These are phyloP conservation scores for Syncephalis fuscata DNA, from an alignment of 371 early-diverging fungal genomes.

Conservation along the genomic window DNA sequence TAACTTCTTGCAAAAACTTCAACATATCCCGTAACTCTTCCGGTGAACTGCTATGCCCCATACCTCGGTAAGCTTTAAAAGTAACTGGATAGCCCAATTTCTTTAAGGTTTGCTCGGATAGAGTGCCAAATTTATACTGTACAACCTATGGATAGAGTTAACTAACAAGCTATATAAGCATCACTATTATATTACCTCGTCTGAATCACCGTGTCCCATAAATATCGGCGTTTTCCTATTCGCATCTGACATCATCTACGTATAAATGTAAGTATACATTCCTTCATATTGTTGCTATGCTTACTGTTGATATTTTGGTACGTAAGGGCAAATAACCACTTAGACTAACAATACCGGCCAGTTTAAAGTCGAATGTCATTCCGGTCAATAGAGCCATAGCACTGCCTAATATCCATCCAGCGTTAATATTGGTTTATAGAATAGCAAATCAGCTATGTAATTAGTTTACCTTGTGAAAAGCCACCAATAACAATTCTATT, in stretches of 20 bases:
- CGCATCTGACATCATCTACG: slow-evolving; percentile 38
- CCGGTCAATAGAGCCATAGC: slow-evolving; percentile 63
- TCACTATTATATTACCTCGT: slow-evolving; percentile 24
- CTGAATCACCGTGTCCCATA: slow-evolving; percentile 76
- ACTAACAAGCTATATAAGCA: not conserved
- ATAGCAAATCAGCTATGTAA: not conserved
- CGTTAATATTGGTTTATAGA: not conserved
- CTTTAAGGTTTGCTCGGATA: slow-evolving; percentile 41
- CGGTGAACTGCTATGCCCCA: slow-evolving; percentile 60
- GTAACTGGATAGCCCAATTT: slow-evolving; percentile 46
- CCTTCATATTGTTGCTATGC: not conserved
- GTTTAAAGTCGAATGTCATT: slow-evolving; percentile 51
- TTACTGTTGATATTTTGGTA: slow-evolving; percentile 29
- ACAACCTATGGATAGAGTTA: slow-evolving; percentile 37
- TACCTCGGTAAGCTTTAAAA: slow-evolving; percentile 57
- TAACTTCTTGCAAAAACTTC: slow-evolving; percentile 31
- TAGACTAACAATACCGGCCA: slow-evolving; percentile 32
- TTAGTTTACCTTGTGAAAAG: slow-evolving; percentile 71
- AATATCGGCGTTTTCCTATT: slow-evolving; percentile 68
- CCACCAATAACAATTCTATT: slow-evolving; percentile 84
- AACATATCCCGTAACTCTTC: slow-evolving; percentile 63
- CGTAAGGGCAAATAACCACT: slow-evolving; percentile 69
- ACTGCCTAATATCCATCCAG: slow-evolving; percentile 17
- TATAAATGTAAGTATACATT: not conserved
- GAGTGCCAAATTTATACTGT: slow-evolving; percentile 43